phyloP scores from a whole-genome alignment of 2,329 filamentous ascomycete genomes.

The Penicillium sp. region DNA sequence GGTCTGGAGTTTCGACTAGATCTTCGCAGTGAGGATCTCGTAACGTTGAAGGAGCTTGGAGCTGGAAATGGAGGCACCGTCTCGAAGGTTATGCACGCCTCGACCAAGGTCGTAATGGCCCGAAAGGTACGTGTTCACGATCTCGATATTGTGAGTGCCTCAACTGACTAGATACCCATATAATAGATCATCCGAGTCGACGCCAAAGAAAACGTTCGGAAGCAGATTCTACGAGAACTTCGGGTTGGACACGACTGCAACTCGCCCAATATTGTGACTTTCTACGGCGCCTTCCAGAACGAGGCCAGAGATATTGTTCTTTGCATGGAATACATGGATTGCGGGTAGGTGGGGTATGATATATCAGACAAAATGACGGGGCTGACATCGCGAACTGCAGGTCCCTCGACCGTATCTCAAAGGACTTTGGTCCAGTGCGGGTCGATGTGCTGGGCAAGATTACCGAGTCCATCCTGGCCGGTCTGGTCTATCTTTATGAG shows the following conservation, averaged over 20 bases:
- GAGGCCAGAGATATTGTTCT: constrained; percentile 97
- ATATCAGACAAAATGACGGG: constrained; percentile 9
- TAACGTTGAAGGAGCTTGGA: constrained; percentile 90
- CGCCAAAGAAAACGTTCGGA: constrained; percentile 94
- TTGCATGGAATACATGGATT: constrained; percentile 99
- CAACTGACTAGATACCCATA: not conserved
- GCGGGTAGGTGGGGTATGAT: constrained; percentile 67
- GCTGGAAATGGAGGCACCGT: constrained; percentile 97
- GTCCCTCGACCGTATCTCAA: constrained; percentile 87
- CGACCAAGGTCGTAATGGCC: constrained; percentile 94
- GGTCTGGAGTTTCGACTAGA: constrained; percentile 96
- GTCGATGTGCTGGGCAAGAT: constrained; percentile 98
- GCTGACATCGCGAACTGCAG: constrained; percentile 48
- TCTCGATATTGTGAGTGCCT: not conserved
- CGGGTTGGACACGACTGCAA: constrained; percentile 99
- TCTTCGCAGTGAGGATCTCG: constrained; percentile 83
- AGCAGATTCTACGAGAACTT: constrained; percentile 92
- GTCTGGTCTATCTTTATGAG: constrained; percentile 90
- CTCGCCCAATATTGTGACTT: constrained; percentile 93
- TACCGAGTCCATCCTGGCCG: constrained; percentile 88
- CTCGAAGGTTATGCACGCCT: constrained; percentile 94
- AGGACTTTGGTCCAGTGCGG: constrained; percentile 89
- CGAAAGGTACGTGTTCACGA: constrained; percentile 69
- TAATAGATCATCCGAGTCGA: constrained; percentile 92
- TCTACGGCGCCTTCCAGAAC: constrained; percentile 96